Base-by-base conservation (phyloP, 306 rosid genomes). In the Cucurbita argyrosperma region DNA sequence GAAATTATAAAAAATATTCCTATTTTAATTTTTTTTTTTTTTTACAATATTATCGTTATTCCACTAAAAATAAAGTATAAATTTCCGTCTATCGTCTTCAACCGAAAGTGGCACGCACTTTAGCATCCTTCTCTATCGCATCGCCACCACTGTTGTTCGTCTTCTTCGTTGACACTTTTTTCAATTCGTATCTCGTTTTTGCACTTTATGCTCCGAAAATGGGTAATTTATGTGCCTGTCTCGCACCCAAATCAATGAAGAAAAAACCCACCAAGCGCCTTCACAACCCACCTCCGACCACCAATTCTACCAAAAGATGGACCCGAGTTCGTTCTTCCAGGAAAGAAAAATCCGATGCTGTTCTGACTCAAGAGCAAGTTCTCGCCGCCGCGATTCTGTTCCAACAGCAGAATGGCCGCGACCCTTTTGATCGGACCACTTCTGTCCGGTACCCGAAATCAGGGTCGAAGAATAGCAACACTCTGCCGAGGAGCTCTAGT, bases 331-430 rank as follows among this genome's bases (percentile, higher is more conserved):
- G 92, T 43, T 84, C 90, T 23, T 73, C 92, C 54, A 80, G 84
- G 38, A 87, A 79, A 72, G 85, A 92, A 16, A 88, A 65, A 78
- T 76, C 79, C n/a, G 96, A 88, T 10, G 96, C 86, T 43, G 77
- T 87, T 13, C 15, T 76, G 13, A 78, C 88, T 75, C 92, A 86
- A 0, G 92, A 93, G 14, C 98, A 93, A 70, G 96, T 94, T 26
- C 84, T 89, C 49, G 96, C 96, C 11, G 97, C 99, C 11, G 99
- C 99, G 10, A 83, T 91, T 30, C 87, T 91, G 58, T 85, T 87
- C 77, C 85, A 82, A 69, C 95, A 89, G 46, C 87, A 80, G 26
- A 84, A 74, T 76, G 90, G 73, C 5, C 55, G 84, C 8, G 54
- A 84, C 38, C 84, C 87, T 8, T 89, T 95, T 76, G 96, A 95